phyloP scores from a whole-genome alignment of 2,329 filamentous ascomycete genomes.

The Penicillium sp. region DNA sequence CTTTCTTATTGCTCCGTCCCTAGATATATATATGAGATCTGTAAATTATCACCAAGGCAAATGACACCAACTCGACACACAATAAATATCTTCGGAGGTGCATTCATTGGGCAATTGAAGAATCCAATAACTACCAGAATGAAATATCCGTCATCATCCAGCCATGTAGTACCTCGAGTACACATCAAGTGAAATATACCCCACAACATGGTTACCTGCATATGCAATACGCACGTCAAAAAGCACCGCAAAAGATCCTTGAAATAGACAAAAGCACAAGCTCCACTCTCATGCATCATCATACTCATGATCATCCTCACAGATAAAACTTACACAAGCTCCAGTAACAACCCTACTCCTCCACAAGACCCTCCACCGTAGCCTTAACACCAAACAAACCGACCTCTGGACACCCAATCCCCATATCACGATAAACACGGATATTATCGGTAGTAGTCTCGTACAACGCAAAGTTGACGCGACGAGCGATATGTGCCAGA shows the following conservation, averaged over 20 bases:
- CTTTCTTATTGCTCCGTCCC: no score
- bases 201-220: not conserved
- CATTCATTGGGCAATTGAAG: not conserved
- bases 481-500: constrained; percentile 22
- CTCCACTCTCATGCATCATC: not conserved
- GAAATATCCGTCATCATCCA: not conserved
- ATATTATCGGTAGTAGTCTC: constrained; percentile 21
- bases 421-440: constrained; percentile 22
- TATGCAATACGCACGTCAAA: not conserved
- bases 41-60: not conserved
- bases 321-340: not conserved
- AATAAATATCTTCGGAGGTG: not conserved
- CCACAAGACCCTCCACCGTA: constrained; percentile 15
- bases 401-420: constrained; percentile 16
- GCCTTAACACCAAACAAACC: constrained; percentile 20
- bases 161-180: not conserved
- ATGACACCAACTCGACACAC: not conserved
- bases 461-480: constrained; percentile 18
- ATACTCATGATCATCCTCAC: not conserved
- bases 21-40: not conserved
- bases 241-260: not conserved
- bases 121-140: not conserved
- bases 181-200: not conserved
- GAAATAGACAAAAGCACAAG: not conserved
- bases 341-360: constrained; percentile 9